Evolutionary conservation across 768 basidiomycete genomes (phyloP).

Genomic region (Ramaria sp.): DNA sequence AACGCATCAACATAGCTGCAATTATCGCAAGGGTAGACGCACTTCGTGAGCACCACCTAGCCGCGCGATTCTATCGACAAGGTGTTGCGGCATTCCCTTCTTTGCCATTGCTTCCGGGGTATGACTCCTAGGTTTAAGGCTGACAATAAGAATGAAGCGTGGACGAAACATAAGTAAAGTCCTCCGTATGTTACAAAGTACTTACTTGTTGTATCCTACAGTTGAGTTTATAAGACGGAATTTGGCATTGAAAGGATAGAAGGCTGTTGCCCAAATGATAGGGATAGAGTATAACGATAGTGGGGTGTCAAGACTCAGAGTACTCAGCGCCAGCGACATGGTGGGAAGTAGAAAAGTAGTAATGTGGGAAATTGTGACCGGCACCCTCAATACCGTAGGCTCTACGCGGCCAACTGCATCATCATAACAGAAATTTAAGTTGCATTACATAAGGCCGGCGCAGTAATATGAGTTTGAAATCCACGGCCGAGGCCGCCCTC

Average conservation of each 20-base stretch:
- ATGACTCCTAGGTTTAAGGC: neutral
- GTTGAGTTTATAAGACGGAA: constrained; percentile 15
- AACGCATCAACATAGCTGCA: neutral
- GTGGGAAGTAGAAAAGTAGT: neutral
- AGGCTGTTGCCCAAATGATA: constrained; percentile 23
- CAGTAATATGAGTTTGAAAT: too few relatives aligned
- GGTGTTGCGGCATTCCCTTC: constrained; percentile 19
- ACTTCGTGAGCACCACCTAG: constrained; percentile 28
- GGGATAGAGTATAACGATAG: constrained; percentile 30
- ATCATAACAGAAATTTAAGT: too few relatives aligned
- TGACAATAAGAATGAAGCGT: neutral
- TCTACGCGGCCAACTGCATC: too few relatives aligned
- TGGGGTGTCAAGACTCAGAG: constrained; percentile 13
- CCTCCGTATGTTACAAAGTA: neutral
- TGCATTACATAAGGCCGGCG: too few relatives aligned
- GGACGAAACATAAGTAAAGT: neutral
- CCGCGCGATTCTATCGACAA: constrained; percentile 18
- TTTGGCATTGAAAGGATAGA: constrained; percentile 23
- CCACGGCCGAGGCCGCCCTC: too few relatives aligned
- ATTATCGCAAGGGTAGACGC: neutral
- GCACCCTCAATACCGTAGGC: too few relatives aligned
- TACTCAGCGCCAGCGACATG: constrained; percentile 3
- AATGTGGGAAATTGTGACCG: neutral
- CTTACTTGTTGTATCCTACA: constrained; percentile 28
- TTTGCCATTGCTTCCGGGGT: constrained; percentile 11